Evolutionary conservation across 441 rosid genomes (phyloP).

Genomic region (Rhodomyrtus psidioides): DNA sequence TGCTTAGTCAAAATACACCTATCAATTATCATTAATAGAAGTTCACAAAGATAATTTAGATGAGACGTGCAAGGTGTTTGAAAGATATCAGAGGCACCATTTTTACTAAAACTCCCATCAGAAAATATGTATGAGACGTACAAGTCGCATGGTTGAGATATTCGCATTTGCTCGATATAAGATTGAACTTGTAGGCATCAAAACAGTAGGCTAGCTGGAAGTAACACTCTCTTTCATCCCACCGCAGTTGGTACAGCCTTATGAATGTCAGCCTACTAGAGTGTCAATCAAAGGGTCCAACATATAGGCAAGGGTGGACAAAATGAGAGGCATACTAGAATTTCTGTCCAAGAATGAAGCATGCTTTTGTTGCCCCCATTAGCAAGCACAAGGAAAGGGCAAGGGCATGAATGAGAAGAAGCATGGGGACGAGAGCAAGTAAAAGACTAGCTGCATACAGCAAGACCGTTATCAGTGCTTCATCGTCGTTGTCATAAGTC

Average conservation of each 20-base stretch:
- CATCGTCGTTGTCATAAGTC: constrained; percentile 72
- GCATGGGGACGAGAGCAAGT: not conserved
- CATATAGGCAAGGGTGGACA: not conserved
- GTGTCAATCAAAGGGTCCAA: not conserved
- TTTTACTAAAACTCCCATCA: not conserved
- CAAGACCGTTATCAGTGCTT: constrained; percentile 54
- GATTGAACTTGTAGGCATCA: not conserved
- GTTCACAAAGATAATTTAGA: not conserved
- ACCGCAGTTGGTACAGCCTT: fast-evolving
- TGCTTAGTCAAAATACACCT: not conserved
- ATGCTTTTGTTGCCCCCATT: not conserved
- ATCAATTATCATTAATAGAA: not conserved
- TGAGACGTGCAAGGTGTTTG: not conserved
- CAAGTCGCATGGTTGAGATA: not conserved
- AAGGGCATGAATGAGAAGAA: not conserved
- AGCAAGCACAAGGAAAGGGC: not conserved
- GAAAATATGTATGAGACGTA: not conserved
- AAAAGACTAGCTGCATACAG: constrained; percentile 22
- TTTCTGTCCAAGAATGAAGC: not conserved
- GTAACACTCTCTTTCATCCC: not conserved
- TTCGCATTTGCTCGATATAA: not conserved
- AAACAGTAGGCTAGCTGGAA: not conserved
- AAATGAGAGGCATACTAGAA: not conserved
- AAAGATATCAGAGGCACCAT: not conserved
- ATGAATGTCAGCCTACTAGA: not conserved